phyloP scores from a whole-genome alignment of 1,284 basidiomycete genomes.

The Irpex sp. region DNA sequence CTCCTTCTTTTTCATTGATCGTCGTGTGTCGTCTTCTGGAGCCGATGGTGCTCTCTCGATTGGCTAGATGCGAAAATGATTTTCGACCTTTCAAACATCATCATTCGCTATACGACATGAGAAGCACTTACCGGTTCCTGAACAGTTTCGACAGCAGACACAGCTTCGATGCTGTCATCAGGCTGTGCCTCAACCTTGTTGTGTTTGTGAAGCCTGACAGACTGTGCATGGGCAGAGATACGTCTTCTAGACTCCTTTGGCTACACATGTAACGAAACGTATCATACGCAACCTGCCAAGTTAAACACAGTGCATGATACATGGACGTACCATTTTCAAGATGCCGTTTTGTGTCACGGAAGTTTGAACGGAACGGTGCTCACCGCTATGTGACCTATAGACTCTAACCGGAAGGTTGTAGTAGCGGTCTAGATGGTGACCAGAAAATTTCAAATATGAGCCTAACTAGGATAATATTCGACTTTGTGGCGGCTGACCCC shows the following conservation, averaged over 20 bases:
- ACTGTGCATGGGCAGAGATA: constrained; percentile 43
- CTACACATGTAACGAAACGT: constrained; percentile 30
- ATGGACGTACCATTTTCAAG: neutral
- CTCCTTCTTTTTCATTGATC: constrained; percentile 58
- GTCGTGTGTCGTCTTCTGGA: constrained; percentile 19
- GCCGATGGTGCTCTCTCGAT: neutral
- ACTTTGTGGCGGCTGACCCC: neutral
- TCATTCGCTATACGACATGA: neutral
- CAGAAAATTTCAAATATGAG: neutral
- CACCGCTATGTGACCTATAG: neutral
- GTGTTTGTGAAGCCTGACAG: constrained; percentile 45
- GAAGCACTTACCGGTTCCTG: constrained; percentile 18
- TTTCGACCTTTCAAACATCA: neutral
- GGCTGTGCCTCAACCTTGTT: neutral
- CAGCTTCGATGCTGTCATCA: constrained; percentile 16
- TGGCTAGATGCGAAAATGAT: neutral
- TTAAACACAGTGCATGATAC: too few relatives aligned
- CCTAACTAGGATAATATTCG: neutral
- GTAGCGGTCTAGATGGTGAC: neutral
- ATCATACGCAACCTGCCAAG: neutral
- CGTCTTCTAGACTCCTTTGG: constrained; percentile 55
- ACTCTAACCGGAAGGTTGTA: neutral
- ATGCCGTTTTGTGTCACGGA: neutral
- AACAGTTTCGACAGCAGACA: constrained; percentile 38
- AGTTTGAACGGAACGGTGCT: neutral